Base-by-base conservation (phyloP, 2,329 filamentous ascomycete species). In the Cladosporium sp. region DNA sequence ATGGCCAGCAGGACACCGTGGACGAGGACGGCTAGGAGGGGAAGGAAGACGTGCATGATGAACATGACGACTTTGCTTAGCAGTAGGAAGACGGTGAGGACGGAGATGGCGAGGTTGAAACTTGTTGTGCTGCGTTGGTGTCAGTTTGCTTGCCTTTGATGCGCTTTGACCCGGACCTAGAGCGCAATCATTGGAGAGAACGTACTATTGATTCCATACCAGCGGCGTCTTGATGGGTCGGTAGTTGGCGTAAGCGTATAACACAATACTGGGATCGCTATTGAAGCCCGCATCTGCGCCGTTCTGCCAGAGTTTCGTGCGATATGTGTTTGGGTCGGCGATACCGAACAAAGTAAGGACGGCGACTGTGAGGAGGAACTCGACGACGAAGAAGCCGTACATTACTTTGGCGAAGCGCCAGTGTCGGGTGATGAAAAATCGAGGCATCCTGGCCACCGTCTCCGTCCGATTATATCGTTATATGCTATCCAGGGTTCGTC, bases 241-340 rank as follows among this genome's bases (percentile, higher is more conserved):
- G 70, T 90, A 82, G 69, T 92, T 92, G 54, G 88, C 88, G 68
- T 88, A 87, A 36, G 87, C 86, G 72, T 89, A 92, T 36, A 91
- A 73, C 17, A 90, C 77, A 67, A 87, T 82, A 61, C 76, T 81
- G 14, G 89, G 88, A 65, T 85, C 85, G 61, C 88, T 91, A 74
- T 92, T 92, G 78, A 88, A 89, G 61, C 84, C 83, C 70, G 88
- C 78, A 56, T 87, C 80, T 60, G 79, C 84, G 63, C 89, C 89
- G 66, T 91, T 84, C 69, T 81, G 78, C 89, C 89, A 93, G 67
- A 92, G 76, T 64, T 81, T 83, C 8, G 85, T 86, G 49, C 89
- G 84, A 73, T 87, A 92, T 56, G 86, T 79, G 71, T 92, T 82
- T 15, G 89, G 88, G 65, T 88, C 85, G 36, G 88, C 83, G 67